These are phyloP conservation scores for Elsinoe perseae DNA, from an alignment of 2,329 filamentous ascomycete genomes.

Conservation along the genomic window DNA sequence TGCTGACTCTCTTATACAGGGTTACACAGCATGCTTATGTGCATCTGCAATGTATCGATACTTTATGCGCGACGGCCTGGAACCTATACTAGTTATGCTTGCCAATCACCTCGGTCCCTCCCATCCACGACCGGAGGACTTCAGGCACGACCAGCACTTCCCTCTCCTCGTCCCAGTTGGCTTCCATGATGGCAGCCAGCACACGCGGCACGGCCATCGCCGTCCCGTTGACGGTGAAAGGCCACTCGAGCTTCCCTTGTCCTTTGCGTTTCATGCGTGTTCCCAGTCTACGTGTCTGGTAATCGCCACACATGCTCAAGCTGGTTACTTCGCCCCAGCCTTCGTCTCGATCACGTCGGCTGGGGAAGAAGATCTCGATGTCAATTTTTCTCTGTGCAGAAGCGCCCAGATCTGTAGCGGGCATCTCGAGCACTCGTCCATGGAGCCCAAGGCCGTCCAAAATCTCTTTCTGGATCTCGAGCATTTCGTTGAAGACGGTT, in stretches of 20 bases:
- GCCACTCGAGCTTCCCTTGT: slow-evolving; percentile 56
- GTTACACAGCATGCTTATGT: background rate
- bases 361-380: slow-evolving; percentile 91
- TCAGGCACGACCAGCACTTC: slow-evolving; percentile 67
- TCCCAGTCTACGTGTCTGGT: slow-evolving; percentile 74
- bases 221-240: slow-evolving; percentile 89
- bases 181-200: slow-evolving; percentile 80
- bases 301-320: slow-evolving; percentile 87
- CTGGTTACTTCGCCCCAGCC: slow-evolving; percentile 94
- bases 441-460: slow-evolving; percentile 67
- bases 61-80: too few relatives aligned
- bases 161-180: slow-evolving; percentile 70
- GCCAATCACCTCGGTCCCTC: slow-evolving; percentile 59
- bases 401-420: slow-evolving; percentile 76
- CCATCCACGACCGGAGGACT: slow-evolving; percentile 78
- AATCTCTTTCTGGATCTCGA: slow-evolving; percentile 80
- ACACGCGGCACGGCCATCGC: slow-evolving; percentile 86
- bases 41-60: too few relatives aligned
- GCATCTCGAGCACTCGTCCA: slow-evolving; percentile 90
- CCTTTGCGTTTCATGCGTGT: slow-evolving; percentile 58
- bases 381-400: slow-evolving; percentile 81
- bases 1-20: background rate
- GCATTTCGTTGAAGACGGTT: slow-evolving; percentile 71
- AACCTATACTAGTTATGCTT: too few relatives aligned
- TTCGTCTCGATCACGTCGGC: slow-evolving; percentile 54